phyloP scores from a whole-genome alignment of 139 green algal species.

The Micromonas pusilla region DNA sequence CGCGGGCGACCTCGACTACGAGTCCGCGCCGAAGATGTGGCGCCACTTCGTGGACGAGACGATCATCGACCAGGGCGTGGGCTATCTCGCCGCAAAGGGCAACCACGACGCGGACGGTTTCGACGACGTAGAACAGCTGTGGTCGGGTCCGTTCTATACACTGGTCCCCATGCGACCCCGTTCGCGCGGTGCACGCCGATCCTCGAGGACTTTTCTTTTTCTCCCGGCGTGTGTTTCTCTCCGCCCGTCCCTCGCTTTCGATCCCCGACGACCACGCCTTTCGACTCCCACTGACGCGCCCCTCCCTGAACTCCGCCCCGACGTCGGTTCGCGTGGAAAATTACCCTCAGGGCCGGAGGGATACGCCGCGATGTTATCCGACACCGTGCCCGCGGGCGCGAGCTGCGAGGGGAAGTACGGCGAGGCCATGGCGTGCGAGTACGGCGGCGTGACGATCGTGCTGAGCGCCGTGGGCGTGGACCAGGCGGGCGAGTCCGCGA shows the following conservation, averaged over 20 bases:
- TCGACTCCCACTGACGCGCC: too few relatives aligned
- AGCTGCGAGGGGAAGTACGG: constrained; percentile 11
- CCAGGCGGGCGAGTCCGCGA: neutral
- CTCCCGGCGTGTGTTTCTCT: too few relatives aligned
- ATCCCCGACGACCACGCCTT: too few relatives aligned
- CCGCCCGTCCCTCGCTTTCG: too few relatives aligned
- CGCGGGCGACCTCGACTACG: constrained; percentile 28
- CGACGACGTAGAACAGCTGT: constrained; percentile 12
- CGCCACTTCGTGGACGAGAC: constrained; percentile 5
- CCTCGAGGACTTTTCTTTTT: too few relatives aligned
- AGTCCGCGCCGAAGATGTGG: constrained; percentile 16
- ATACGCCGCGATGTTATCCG: neutral
- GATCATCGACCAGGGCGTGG: neutral
- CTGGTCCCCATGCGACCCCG: too few relatives aligned
- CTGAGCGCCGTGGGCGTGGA: constrained; percentile 9
- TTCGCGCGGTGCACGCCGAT: too few relatives aligned
- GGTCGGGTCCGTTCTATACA: too few relatives aligned
- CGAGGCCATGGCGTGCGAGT: constrained; percentile 7
- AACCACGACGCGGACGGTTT: constrained; percentile 21
- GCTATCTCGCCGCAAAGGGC: constrained; percentile 7
- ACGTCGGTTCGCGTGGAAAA: too few relatives aligned
- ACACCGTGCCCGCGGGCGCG: neutral
- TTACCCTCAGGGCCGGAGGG: neutral
- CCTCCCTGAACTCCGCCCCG: too few relatives aligned
- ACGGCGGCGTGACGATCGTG: neutral